Evolutionary conservation across 208 protist genomes (phyloP), one percentile per base, ranked within the genome.

Genomic region (Leishmania aethiopica): DNA sequence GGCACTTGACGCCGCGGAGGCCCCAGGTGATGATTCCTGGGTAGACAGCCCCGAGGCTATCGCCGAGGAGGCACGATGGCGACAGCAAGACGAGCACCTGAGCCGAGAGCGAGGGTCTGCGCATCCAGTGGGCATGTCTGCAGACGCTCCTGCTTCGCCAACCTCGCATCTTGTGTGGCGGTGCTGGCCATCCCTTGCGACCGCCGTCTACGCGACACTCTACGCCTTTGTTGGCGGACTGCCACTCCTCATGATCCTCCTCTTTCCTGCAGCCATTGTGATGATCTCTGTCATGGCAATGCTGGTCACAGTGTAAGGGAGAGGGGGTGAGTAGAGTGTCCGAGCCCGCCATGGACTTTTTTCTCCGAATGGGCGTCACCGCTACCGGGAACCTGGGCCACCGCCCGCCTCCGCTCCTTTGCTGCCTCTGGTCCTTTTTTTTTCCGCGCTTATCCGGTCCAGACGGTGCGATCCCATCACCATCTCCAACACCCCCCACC

Each of bases 1-100:
- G 8, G 7, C 66, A 35, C 49, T 77, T 22, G 35, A 71, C 13
- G 57, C 53, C 59, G 19, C 77, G 2, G 71, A 79, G 35, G 72
- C 71, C 32, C 87, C 90, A 3, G 86, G 86, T 6, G 92, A 95
- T 62, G 92, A 95, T 67, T 79, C 92, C 32, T 95, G 92, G 83
- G 82, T 95, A 40, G 74, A 91, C 80, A 93, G 90, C 76, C 85
- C 92, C 0, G 92, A 92, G 80, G 92, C 92, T 1, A 45, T 79
- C 1, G 83, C 69, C 7, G 91, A 89, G 73, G 90, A 93, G 75
- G 79, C 77, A 45, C 79, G 78, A 10, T 86, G 77, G 81, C 72
- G 82, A 13, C 45, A 32, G 71, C 17, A 77, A 47, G 47, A 55
- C 7, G 72, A 45, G 49, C 51, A 40, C 32, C n/a, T 28, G 22